Evolutionary conservation across 164 flowering plant species (phyloP).

Genomic region (Protea cynaroides): DNA sequence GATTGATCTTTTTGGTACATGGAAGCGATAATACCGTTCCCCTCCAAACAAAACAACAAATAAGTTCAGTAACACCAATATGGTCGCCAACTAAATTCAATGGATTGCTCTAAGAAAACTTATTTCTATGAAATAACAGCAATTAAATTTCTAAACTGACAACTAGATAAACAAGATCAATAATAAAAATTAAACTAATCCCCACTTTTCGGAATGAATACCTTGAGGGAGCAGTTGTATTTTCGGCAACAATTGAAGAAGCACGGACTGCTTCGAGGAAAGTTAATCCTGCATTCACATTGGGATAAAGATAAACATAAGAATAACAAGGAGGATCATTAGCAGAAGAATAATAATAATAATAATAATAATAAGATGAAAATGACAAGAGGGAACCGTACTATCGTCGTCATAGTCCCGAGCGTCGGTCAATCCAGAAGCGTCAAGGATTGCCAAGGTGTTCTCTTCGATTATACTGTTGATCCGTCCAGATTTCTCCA

Average conservation of each 20-base stretch:
- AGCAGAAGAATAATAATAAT: too few species aligned
- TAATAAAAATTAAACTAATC: too few species aligned
- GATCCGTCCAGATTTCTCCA: conserved; percentile 16
- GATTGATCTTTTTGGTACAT: too few species aligned
- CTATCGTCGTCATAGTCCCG: conserved; percentile 53
- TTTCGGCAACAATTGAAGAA: conserved; percentile 40
- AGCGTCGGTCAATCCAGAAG: conserved; percentile 39
- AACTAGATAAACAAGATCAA: too few species aligned
- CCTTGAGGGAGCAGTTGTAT: conserved; percentile 54
- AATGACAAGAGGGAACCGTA: conserved; percentile 11
- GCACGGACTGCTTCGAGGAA: conserved; percentile 80
- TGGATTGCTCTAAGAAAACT: too few species aligned
- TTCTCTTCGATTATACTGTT: conserved; percentile 60
- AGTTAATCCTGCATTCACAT: conserved; percentile 37
- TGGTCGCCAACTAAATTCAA: too few species aligned
- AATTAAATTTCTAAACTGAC: too few species aligned
- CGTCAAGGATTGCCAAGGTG: conserved; percentile 63
- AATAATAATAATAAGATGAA: background rate
- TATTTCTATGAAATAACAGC: too few species aligned
- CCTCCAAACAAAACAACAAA: too few species aligned
- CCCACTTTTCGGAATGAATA: conserved; percentile 10
- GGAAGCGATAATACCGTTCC: too few species aligned
- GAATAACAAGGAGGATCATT: too few species aligned
- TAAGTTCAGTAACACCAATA: too few species aligned
- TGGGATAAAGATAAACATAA: background rate